Conservation (phyloP, 768 basidiomycete species). For the Suillus variegatus region DNA sequence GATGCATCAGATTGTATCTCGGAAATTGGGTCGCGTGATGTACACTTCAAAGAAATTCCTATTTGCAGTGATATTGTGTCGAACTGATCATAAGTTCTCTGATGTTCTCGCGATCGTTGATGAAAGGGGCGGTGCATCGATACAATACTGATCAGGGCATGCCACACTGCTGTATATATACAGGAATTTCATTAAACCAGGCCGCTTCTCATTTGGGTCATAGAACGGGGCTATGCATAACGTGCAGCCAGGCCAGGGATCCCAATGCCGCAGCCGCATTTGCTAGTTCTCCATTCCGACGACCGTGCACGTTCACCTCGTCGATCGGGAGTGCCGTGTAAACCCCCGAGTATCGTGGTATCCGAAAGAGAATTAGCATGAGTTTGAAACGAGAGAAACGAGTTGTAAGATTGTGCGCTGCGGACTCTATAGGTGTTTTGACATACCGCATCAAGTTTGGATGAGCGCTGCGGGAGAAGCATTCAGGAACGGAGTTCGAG, state of each 20-base stretch:
- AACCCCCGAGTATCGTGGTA: not conserved
- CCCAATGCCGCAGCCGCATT: not conserved
- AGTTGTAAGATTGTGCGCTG: not conserved
- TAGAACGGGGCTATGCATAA: conserved; percentile 2
- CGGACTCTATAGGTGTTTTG: not conserved
- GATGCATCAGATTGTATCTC: not conserved
- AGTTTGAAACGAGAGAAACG: not conserved
- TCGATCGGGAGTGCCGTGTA: not conserved
- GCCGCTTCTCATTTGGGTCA: not conserved
- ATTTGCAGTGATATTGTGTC: not conserved
- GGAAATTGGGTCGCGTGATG: not conserved
- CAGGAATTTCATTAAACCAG: not conserved
- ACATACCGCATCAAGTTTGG: not conserved
- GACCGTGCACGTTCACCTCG: not conserved
- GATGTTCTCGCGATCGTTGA: conserved; percentile 8
- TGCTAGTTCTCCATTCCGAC: not conserved
- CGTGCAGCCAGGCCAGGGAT: not conserved
- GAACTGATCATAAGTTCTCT: not conserved
- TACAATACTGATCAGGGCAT: not conserved
- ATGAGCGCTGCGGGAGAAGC: not conserved
- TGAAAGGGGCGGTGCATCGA: conserved; percentile 6
- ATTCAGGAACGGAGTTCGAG: not conserved
- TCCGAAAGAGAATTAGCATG: not conserved
- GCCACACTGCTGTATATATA: not conserved
- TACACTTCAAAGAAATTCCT: not conserved